phyloP scores from a whole-genome alignment of 345 rosid species.

The Melaleuca alternifolia region DNA sequence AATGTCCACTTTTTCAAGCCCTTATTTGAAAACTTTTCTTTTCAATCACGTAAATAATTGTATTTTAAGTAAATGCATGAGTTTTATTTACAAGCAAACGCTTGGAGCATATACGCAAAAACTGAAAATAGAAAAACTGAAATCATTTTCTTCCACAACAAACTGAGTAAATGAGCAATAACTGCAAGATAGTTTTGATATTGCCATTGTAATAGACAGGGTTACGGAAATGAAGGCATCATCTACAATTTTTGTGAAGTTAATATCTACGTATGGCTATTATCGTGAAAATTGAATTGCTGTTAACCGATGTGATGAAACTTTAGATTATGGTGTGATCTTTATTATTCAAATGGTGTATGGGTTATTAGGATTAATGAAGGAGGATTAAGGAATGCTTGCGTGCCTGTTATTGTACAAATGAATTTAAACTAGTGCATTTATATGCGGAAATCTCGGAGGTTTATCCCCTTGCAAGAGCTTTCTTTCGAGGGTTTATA shows the following conservation, averaged over 20 bases:
- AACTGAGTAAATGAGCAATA: background rate
- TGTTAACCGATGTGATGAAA: background rate
- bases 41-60: no score
- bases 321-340: background rate
- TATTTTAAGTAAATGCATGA: background rate
- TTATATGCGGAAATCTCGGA: background rate
- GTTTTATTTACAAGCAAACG: background rate
- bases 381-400: background rate
- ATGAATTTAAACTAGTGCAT: background rate
- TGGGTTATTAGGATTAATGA: background rate
- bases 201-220: background rate
- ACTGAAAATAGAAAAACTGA: background rate
- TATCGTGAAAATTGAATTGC: background rate
- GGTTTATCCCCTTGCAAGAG: background rate
- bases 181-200: background rate
- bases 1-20: no score
- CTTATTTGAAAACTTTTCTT: no score
- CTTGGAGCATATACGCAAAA: fast-evolving
- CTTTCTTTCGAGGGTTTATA: background rate
- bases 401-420: background rate
- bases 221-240: background rate
- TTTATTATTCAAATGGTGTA: background rate
- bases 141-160: background rate
- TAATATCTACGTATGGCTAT: background rate
- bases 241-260: background rate